phyloP scores from a whole-genome alignment of 2,329 filamentous ascomycete genomes.

The Sporothrix pallida region DNA sequence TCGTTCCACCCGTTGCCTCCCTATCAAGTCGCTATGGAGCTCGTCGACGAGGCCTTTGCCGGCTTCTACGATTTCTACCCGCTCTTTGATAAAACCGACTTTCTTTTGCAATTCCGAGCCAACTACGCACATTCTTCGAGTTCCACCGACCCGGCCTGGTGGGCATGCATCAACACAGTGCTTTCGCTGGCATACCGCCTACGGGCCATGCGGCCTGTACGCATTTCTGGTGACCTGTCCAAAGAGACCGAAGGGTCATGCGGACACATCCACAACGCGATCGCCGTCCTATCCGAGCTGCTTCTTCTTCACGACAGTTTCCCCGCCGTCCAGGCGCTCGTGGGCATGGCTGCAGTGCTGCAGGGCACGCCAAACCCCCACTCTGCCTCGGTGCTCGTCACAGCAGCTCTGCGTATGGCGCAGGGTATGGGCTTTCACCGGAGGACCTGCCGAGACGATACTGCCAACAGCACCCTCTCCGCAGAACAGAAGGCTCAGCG shows the following conservation, averaged over 20 bases:
- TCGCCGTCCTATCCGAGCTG: constrained; percentile 14
- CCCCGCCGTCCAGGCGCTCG: constrained; percentile 14
- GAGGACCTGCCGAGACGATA: neutral
- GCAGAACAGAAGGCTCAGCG: neutral
- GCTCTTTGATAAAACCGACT: constrained; percentile 12
- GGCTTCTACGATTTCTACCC: constrained; percentile 21
- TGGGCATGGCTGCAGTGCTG: constrained; percentile 1
- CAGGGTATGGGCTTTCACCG: constrained; percentile 20
- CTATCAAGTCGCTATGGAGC: neutral
- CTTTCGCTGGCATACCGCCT: constrained; percentile 8
- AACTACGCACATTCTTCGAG: constrained; percentile 15
- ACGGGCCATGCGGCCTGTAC: neutral
- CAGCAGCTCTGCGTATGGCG: constrained; percentile 6
- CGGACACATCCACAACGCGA: constrained; percentile 20
- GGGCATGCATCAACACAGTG: constrained; percentile 21
- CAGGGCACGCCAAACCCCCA: constrained; percentile 18
- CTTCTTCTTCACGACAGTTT: constrained; percentile 9
- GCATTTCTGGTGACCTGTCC: neutral
- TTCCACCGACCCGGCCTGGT: constrained; percentile 13
- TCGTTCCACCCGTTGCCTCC: constrained; percentile 15
- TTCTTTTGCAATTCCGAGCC: constrained; percentile 8
- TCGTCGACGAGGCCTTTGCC: constrained; percentile 14
- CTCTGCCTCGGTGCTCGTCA: constrained; percentile 20
- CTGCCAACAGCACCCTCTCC: neutral
- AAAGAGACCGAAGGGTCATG: neutral